These are phyloP conservation scores for Pseudogymnoascus sp. DNA, from an alignment of 2,329 filamentous ascomycete species.

Conservation along the genomic window DNA sequence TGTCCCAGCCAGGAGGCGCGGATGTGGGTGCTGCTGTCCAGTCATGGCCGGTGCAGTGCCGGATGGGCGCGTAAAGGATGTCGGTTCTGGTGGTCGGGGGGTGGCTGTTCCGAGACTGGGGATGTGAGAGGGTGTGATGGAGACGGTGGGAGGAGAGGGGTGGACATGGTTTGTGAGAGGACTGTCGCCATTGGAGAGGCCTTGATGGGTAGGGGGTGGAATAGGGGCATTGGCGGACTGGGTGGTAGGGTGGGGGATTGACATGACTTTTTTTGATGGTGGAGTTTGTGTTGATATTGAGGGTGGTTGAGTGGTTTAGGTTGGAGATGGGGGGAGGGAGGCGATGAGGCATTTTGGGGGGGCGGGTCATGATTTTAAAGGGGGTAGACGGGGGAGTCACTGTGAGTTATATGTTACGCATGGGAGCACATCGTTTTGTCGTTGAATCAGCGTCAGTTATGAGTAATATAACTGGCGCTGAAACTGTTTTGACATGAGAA, in stretches of 20 bases:
- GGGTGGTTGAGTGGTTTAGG: neutral
- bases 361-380: neutral
- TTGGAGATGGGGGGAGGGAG: neutral
- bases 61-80: neutral
- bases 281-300: neutral
- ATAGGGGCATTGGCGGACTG: neutral
- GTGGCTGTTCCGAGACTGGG: neutral
- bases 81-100: neutral
- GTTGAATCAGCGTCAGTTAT: neutral
- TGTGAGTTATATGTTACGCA: neutral
- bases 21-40: neutral
- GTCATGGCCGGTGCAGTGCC: neutral
- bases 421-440: neutral
- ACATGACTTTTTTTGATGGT: neutral
- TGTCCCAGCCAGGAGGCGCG: conserved; percentile 22
- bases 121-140: neutral
- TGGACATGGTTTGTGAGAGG: neutral
- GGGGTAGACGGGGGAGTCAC: neutral
- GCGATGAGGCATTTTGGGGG: neutral
- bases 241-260: neutral
- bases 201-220: neutral
- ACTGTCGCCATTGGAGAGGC: neutral
- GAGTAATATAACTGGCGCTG: neutral
- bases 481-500: neutral
- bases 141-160: neutral